phyloP scores from a whole-genome alignment of 345 rosid species.

The Camelina neglecta region DNA sequence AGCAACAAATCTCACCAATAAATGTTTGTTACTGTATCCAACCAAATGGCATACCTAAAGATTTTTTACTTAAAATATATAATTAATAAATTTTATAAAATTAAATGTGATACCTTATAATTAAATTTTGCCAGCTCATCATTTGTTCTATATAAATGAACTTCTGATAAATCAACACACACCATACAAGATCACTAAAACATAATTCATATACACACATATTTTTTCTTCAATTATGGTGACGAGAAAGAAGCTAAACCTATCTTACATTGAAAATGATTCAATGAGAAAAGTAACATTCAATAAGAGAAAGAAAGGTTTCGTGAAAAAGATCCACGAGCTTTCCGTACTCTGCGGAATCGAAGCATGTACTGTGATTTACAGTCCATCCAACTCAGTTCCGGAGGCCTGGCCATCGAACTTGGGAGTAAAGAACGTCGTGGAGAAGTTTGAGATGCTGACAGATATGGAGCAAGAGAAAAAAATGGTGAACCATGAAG shows the following conservation, averaged over 20 bases:
- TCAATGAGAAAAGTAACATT: slow-evolving; percentile 47
- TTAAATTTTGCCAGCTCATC: not conserved
- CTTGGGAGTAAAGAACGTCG: not conserved
- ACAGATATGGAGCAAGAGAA: slow-evolving; percentile 36
- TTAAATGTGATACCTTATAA: not conserved
- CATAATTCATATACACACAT: not conserved
- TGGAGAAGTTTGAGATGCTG: slow-evolving; percentile 31
- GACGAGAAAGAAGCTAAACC: slow-evolving; percentile 48
- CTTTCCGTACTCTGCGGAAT: slow-evolving; percentile 46
- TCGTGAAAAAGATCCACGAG: slow-evolving; percentile 45
- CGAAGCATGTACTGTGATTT: slow-evolving; percentile 44
- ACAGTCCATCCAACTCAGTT: slow-evolving; percentile 32
- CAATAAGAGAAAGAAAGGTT: slow-evolving; percentile 48
- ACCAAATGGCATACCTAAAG: not conserved
- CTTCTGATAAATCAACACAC: not conserved
- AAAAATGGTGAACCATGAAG: slow-evolving; percentile 47
- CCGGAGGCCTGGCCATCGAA: slow-evolving; percentile 48
- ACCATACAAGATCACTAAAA: not conserved
- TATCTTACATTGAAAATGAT: slow-evolving; percentile 46
- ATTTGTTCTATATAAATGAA: slow-evolving; percentile 30
- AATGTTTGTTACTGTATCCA: not conserved
- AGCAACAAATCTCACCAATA: not conserved
- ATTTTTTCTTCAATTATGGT: not conserved
- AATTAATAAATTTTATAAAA: not conserved
- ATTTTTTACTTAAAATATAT: not conserved